Percentiles rank a stretch among this genome's conserved stretches.
phyloP scores from a whole-genome alignment of 371 early-diverging fungal genomes.

The Mucor plumbeus region DNA sequence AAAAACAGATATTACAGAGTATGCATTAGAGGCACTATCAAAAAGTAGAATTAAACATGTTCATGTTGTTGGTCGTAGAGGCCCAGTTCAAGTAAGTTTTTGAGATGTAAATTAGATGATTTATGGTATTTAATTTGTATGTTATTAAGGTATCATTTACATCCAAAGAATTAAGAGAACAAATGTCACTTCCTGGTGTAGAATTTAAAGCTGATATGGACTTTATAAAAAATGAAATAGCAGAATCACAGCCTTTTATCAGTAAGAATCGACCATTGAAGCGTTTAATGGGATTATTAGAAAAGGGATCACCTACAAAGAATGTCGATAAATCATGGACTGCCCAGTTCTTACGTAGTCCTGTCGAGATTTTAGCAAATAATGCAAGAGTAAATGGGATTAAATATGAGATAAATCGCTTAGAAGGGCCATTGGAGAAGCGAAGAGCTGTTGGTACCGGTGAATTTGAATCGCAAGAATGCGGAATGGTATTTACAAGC shows the following conservation, averaged over 20 bases:
- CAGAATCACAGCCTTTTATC: slow-evolving; percentile 37
- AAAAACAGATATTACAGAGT: slow-evolving; percentile 87
- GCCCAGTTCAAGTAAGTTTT: slow-evolving; percentile 82
- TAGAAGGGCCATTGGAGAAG: slow-evolving; percentile 64
- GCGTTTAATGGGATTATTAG: slow-evolving; percentile 79
- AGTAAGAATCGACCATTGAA: slow-evolving; percentile 69
- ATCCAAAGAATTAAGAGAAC: slow-evolving; percentile 94
- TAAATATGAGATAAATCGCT: slow-evolving; percentile 70
- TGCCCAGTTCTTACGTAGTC: slow-evolving; percentile 78
- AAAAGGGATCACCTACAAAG: slow-evolving; percentile 57
- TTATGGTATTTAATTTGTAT: background rate
- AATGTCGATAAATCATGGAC: slow-evolving; percentile 67
- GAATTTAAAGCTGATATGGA: slow-evolving; percentile 63
- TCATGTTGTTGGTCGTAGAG: slow-evolving; percentile 89
- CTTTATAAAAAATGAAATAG: slow-evolving; percentile 57
- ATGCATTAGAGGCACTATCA: slow-evolving; percentile 74
- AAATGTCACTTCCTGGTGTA: slow-evolving; percentile 75
- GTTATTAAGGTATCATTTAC: slow-evolving; percentile 85
- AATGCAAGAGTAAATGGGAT: slow-evolving; percentile 47
- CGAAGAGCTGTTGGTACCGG: slow-evolving; percentile 66
- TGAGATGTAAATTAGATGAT: background rate
- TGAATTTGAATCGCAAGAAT: slow-evolving; percentile 51
- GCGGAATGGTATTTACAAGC: slow-evolving; percentile 78
- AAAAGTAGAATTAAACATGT: slow-evolving; percentile 80
- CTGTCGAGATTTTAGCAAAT: slow-evolving; percentile 55